Base-by-base conservation (phyloP, 352 stramenopile genomes). In the Globisporangium nodosum region DNA sequence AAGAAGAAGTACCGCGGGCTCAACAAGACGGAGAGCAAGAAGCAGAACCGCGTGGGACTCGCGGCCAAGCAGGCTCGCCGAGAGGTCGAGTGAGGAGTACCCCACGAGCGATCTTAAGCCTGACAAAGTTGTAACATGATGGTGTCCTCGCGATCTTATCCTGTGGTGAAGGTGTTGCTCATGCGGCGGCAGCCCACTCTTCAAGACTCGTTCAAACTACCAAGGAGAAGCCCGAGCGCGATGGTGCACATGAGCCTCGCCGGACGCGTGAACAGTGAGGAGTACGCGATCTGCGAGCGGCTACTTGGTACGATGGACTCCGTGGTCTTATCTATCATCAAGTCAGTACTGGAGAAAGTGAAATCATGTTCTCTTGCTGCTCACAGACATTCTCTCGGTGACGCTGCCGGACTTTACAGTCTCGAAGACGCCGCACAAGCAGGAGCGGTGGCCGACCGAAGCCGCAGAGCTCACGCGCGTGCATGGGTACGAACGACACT, bases 11-110 rank as follows among this genome's bases (percentile, higher is more conserved):
- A 76, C 63, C 76, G 81, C 18, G 83, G 85, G 0, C 53, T 70
- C 16, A 80, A 87, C 66, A 94, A 94, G 63, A 94, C 85, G 5
- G 78, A 87, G 63, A 92, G 76, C 65, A 81, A 86, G 60, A 93
- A 94, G 58, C 73, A 77, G 43, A 87, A 81, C 54, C 81, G 85
- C 33, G 85, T 94, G 15, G 85, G 85, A 0, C 42, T 51, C 1
- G 76, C 86, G 64, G 74, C 67, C 21, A 90, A 90, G 52, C 66
- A 49, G 31, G 2, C 42, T 42, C 73, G 43, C 18, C 43, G 43
- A 48, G 43, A 48, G 18, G n/a, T 12, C 43, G 43, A 48, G 18
- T 4, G 43, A 27, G 5, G 43, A 24, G 1, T 24, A 18, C 5
- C 9, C 7, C 12, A n/a, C 40, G 40, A 27, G 37, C 21, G 48